phyloP scores from a whole-genome alignment of 495 filamentous ascomycete species.

The Aspergillus leporis region DNA sequence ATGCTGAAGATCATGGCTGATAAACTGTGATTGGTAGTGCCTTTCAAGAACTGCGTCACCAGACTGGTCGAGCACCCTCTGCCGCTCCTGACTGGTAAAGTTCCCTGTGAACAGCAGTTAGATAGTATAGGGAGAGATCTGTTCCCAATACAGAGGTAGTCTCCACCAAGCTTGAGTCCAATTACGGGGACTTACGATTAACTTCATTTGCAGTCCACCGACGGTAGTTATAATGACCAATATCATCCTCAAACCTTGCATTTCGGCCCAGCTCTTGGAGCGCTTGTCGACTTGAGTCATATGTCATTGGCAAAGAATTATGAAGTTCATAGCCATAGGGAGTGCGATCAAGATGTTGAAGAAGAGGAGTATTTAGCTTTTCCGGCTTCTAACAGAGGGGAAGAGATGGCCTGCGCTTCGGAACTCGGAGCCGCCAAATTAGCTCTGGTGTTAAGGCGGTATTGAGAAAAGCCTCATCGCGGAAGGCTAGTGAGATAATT shows the following conservation, averaged over 20 bases:
- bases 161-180: slow-evolving; percentile 2
- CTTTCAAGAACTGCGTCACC: slow-evolving; percentile 31
- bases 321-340: slow-evolving; percentile 28
- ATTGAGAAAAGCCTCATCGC: slow-evolving; percentile 31
- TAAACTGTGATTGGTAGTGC: slow-evolving; percentile 33
- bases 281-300: slow-evolving; percentile 17
- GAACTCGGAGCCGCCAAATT: slow-evolving; percentile 31
- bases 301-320: slow-evolving; percentile 11
- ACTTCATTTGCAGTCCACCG: slow-evolving; percentile 34
- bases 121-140: slow-evolving; percentile 6
- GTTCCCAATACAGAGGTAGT: slow-evolving; percentile 1
- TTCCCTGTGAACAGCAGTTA: slow-evolving; percentile 20
- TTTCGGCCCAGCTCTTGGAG: slow-evolving; percentile 1
- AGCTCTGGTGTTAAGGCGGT: slow-evolving; percentile 27
- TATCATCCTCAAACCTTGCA: slow-evolving; percentile 30
- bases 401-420: slow-evolving; percentile 23
- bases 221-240: slow-evolving; percentile 35
- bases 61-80: slow-evolving; percentile 33
- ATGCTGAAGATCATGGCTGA: slow-evolving; percentile 27
- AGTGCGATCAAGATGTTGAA: slow-evolving; percentile 24
- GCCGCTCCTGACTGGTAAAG: slow-evolving; percentile 33
- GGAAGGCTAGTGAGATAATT: slow-evolving; percentile 32
- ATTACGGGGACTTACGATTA: slow-evolving; percentile 25
- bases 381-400: slow-evolving; percentile 27
- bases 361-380: slow-evolving; percentile 27